Conservation (phyloP, 1,284 basidiomycete genomes). For the Paramarasmius palmivorus region DNA sequence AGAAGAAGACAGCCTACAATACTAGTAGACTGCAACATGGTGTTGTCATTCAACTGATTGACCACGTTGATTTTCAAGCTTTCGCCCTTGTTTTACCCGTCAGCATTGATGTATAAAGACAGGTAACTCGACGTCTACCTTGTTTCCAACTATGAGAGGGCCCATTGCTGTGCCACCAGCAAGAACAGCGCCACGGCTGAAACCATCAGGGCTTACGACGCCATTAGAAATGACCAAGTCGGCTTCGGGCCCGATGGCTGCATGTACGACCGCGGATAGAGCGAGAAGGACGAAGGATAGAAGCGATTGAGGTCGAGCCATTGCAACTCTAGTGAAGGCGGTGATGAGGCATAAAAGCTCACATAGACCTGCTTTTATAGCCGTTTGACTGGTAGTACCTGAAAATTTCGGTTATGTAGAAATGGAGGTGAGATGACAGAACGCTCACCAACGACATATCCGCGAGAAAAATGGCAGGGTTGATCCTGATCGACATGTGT, state of each 20-base stretch:
- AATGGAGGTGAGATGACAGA: too few relatives aligned
- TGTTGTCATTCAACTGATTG: conserved; percentile 21
- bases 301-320: not conserved
- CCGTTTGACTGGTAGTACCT: too few relatives aligned
- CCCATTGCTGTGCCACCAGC: conserved; percentile 20
- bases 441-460: too few relatives aligned
- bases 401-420: too few relatives aligned
- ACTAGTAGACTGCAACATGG: conserved; percentile 18
- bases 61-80: conserved; percentile 25
- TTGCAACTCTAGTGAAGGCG: too few relatives aligned
- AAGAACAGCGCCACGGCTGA: conserved; percentile 7
- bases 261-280: not conserved
- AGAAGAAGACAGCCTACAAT: conserved; percentile 10
- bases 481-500: too few relatives aligned
- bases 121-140: conserved; percentile 13
- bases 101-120: not conserved
- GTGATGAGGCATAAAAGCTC: too few relatives aligned
- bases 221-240: conserved; percentile 12
- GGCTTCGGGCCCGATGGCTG: conserved; percentile 6
- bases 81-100: conserved; percentile 5
- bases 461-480: too few relatives aligned
- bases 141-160: conserved; percentile 25
- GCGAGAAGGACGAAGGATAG: not conserved
- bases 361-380: too few relatives aligned
- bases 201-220: conserved; percentile 13